A percentile compares a stretch with the other conserved stretches of the same genome.
Conservation (phyloP, 1,284 basidiomycete genomes). For the Afroboletus lepidellus region DNA sequence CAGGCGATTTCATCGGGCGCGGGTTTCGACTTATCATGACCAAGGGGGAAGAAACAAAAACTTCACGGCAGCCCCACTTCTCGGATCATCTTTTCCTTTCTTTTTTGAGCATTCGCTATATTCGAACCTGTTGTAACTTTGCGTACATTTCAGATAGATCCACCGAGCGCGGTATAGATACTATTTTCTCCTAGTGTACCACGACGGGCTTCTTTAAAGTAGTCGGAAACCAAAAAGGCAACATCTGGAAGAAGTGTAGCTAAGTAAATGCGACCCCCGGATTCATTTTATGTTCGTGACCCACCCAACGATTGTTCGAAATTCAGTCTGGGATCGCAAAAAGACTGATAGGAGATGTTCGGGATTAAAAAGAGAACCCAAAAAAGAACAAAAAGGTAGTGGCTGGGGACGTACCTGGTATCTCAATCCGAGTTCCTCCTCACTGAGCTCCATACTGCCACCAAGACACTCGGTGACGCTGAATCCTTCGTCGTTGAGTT, state of each 20-base stretch:
- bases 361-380: background rate
- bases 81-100: background rate
- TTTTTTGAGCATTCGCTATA: background rate
- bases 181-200: conserved; percentile 30
- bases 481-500: conserved; percentile 89
- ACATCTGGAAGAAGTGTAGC: conserved; percentile 49
- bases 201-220: conserved; percentile 66
- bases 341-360: conserved; percentile 47
- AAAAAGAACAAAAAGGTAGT: background rate
- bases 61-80: background rate
- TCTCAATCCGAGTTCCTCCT: conserved; percentile 69
- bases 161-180: conserved; percentile 34
- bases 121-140: conserved; percentile 11
- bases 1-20: conserved; percentile 84
- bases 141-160: conserved; percentile 4
- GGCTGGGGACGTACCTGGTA: conserved; percentile 57
- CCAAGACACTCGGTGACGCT: conserved; percentile 87
- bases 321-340: conserved; percentile 80
- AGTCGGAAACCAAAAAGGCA: conserved; percentile 76
- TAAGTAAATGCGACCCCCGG: background rate
- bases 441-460: conserved; percentile 77
- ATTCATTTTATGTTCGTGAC: conserved; percentile 20
- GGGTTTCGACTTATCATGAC: conserved; percentile 86
- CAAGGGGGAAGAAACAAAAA: conserved; percentile 2
- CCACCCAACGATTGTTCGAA: conserved; percentile 80